Percentiles rank a stretch among this genome's conserved stretches.
phyloP scores from a whole-genome alignment of 2,329 filamentous ascomycete genomes.

The Leptosphaerulina australis region DNA sequence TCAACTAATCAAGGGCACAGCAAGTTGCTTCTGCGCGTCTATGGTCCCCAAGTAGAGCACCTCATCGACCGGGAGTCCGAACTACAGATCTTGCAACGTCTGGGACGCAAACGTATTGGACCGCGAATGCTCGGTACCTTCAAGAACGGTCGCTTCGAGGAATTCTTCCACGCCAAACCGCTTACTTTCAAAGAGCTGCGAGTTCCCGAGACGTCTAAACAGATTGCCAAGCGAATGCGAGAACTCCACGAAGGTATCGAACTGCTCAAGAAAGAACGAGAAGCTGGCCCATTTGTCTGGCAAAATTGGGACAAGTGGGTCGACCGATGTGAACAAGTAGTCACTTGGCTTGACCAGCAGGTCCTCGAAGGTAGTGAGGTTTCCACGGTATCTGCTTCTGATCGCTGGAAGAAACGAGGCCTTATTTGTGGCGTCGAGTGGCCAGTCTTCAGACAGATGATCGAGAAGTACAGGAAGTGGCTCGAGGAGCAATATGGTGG shows the following conservation, averaged over 20 bases:
- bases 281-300: constrained; percentile 82
- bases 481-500: constrained; percentile 76
- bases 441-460: constrained; percentile 73
- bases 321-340: constrained; percentile 66
- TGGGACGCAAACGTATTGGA: constrained; percentile 91
- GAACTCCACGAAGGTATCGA: constrained; percentile 95
- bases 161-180: constrained; percentile 85
- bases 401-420: constrained; percentile 71
- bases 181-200: constrained; percentile 78
- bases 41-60: constrained; percentile 93
- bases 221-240: constrained; percentile 97
- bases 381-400: constrained; percentile 47
- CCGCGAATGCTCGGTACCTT: constrained; percentile 91
- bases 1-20: constrained; percentile 44
- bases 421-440: constrained; percentile 85
- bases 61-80: constrained; percentile 94
- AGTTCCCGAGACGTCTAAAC: constrained; percentile 79
- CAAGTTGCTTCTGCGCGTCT: constrained; percentile 87
- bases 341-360: constrained; percentile 65
- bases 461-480: constrained; percentile 78
- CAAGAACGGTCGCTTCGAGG: constrained; percentile 91
- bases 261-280: constrained; percentile 75
- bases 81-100: constrained; percentile 79
- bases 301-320: constrained; percentile 96
- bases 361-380: constrained; percentile 52